Evolutionary conservation across 2,329 filamentous ascomycete genomes (phyloP).

Genomic region (Sclerotinia trifoliorum): DNA sequence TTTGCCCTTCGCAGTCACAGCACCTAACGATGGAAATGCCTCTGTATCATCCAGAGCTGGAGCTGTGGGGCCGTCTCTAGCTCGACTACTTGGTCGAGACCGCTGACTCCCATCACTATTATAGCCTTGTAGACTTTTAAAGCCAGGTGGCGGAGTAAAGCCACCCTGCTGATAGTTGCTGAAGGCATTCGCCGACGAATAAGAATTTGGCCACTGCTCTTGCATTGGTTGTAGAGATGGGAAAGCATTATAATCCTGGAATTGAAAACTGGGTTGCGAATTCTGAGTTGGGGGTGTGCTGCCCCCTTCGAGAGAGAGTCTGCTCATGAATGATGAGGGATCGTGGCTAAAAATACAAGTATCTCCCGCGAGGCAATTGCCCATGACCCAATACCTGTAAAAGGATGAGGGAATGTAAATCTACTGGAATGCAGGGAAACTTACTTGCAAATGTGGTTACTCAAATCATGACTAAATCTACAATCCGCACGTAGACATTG

Average conservation of each 20-base stretch:
- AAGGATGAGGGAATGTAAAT: constrained; percentile 27
- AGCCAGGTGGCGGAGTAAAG: constrained; percentile 66
- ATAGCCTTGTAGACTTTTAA: constrained; percentile 60
- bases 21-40: constrained; percentile 86
- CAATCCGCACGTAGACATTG: constrained; percentile 94
- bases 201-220: constrained; percentile 56
- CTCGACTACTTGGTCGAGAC: constrained; percentile 80
- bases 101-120: constrained; percentile 64
- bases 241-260: constrained; percentile 83
- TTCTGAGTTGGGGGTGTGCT: constrained; percentile 63
- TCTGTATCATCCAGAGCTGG: constrained; percentile 90
- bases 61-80: constrained; percentile 61
- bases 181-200: constrained; percentile 43
- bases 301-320: constrained; percentile 70
- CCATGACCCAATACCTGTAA: constrained; percentile 86
- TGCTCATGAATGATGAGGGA: constrained; percentile 79
- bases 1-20: constrained; percentile 73
- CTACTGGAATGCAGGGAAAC: constrained; percentile 39
- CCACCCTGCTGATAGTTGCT: constrained; percentile 53
- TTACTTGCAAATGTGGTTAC: constrained; percentile 96
- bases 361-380: constrained; percentile 89
- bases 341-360: constrained; percentile 98
- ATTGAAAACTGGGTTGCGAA: constrained; percentile 66
- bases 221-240: constrained; percentile 68
- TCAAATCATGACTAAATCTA: constrained; percentile 93